Evolutionary conservation across 2,329 filamentous ascomycete genomes (phyloP).

Genomic region (Monilinia fructigena): DNA sequence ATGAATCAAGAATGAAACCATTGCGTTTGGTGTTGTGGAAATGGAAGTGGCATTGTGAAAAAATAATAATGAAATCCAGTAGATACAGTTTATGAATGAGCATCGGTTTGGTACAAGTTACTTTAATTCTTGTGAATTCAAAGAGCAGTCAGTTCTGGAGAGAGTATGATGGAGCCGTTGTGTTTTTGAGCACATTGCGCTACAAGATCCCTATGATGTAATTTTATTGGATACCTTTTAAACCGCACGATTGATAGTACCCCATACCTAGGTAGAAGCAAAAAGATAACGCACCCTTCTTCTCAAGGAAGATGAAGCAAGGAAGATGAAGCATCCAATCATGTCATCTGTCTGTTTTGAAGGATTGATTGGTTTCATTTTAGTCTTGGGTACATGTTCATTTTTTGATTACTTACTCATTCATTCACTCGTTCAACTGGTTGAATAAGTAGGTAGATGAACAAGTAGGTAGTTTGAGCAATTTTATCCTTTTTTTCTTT

Average conservation of each 20-base stretch:
- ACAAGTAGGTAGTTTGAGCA: no score
- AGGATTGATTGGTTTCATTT: no score
- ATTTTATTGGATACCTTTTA: slow-evolving; percentile 4
- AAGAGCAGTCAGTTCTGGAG: background rate
- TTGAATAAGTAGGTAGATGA: no score
- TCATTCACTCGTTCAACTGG: no score
- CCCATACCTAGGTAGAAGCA: slow-evolving; percentile 12
- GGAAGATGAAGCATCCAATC: no score
- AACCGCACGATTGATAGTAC: slow-evolving; percentile 4
- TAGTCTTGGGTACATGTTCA: no score
- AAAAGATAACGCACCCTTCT: background rate
- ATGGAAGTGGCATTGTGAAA: slow-evolving; percentile 21
- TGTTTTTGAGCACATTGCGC: background rate
- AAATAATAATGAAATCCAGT: slow-evolving; percentile 15
- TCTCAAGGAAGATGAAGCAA: no score
- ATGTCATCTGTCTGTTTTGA: no score
- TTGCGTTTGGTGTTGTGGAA: slow-evolving; percentile 24
- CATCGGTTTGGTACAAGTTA: slow-evolving; percentile 19
- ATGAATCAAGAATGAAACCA: slow-evolving; percentile 31
- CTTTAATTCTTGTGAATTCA: slow-evolving; percentile 20
- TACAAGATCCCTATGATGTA: slow-evolving; percentile 15
- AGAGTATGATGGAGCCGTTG: background rate
- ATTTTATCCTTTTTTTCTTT: no score
- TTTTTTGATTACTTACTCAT: no score
- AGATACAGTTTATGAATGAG: slow-evolving; percentile 19